Evolutionary conservation across 202 grass and related monocot species (phyloP), one percentile per base, ranked within the genome.

Genomic region (Setaria viridis): DNA sequence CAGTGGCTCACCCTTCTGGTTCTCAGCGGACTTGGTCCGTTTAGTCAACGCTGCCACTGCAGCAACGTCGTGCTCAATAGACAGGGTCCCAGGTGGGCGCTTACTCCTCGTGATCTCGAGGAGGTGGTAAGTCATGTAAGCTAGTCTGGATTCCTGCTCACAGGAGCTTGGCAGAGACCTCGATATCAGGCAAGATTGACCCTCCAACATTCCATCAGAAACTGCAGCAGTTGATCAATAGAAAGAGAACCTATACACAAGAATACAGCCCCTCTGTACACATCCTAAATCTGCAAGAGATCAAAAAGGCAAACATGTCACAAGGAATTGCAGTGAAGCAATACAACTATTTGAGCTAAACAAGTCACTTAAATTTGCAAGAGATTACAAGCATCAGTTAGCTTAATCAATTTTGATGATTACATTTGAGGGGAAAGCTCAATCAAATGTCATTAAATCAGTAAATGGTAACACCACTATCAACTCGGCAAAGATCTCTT

Each of bases 91-190:
- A 42, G 88, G 65, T 7, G 82, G 50, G 42, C 87, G 84, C 86
- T 95, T 98, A 58, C 67, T 95, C 78, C 87, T 92, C 0, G 86
- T 91, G 84, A 94, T 94, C 88, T 94, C 79, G 0, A 98, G 89
- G 33, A 98, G 95, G 75, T 89, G 89, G 86, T 83, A 94, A 80
- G 95, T 98, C 93, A 98, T 95, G 85, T 91, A 90, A 65, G 89
- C 84, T 85, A 91, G 89, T 79, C 72, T 90, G 79, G 91, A 91
- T 88, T 98, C 91, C 42, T 95, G 93, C 37, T 95, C 88, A 2
- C 91, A 91, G 57, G 86, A 94, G 84, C 87, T 88, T 30, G 81
- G 88, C 64, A 94, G 72, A 3, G 89, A 89, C 75, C 95, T 88
- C 33, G 89, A 93, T 84, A 90, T 94, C 54, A 95, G 54, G 84